A percentile compares a stretch with the other conserved stretches of the same genome.
Conservation (phyloP, 192 early-diverging fungal species). For the Coemansia erecta region DNA sequence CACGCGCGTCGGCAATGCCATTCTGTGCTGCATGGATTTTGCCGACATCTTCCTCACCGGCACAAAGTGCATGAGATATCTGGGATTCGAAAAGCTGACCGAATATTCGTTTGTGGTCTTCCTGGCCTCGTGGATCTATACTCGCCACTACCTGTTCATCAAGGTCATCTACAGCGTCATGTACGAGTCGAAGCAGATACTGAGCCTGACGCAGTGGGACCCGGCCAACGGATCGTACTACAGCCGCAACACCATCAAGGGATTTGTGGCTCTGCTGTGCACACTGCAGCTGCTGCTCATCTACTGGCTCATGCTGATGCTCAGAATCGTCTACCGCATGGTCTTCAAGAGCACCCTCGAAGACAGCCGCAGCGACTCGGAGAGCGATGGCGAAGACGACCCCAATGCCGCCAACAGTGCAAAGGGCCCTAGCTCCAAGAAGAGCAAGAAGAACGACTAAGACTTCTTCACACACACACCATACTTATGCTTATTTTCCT, state of each 20-base stretch:
- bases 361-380: slow-evolving; percentile 70
- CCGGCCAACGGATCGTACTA: slow-evolving; percentile 30
- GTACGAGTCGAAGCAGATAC: slow-evolving; percentile 54
- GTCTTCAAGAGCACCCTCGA: slow-evolving; percentile 54
- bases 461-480: neutral
- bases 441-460: slow-evolving; percentile 15
- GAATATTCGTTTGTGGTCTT: slow-evolving; percentile 66
- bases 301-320: slow-evolving; percentile 69
- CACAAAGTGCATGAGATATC: slow-evolving; percentile 77
- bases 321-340: slow-evolving; percentile 62
- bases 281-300: slow-evolving; percentile 61
- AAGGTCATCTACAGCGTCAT: slow-evolving; percentile 59
- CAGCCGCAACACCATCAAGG: slow-evolving; percentile 10
- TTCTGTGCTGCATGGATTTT: slow-evolving; percentile 75
- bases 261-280: slow-evolving; percentile 32
- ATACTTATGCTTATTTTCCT: too few relatives aligned
- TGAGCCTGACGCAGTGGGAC: slow-evolving; percentile 18
- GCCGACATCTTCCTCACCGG: slow-evolving; percentile 73
- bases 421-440: neutral
- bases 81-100: slow-evolving; percentile 57
- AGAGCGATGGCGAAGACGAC: slow-evolving; percentile 35
- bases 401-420: neutral
- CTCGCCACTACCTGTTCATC: slow-evolving; percentile 71
- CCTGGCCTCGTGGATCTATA: slow-evolving; percentile 70
- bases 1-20: slow-evolving; percentile 76